Conservation (phyloP, 2,329 filamentous ascomycete genomes). For the Phaeophleospora eucalypticola region DNA sequence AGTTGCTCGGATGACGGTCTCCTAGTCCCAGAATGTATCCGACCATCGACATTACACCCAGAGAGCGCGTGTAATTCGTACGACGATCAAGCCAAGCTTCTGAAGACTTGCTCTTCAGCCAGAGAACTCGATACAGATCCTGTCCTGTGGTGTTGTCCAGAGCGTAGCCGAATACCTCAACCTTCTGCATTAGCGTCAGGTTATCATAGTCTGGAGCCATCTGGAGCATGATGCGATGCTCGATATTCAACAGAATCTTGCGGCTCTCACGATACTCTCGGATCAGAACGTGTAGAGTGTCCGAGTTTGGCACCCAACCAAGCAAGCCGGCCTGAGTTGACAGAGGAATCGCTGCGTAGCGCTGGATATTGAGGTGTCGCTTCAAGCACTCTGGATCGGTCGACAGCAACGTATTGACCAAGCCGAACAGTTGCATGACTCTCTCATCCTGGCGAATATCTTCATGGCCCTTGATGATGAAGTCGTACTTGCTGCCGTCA, state of each 20-base stretch:
- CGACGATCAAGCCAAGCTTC: constrained; percentile 96
- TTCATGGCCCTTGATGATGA: constrained; percentile 96
- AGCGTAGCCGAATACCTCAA: constrained; percentile 98
- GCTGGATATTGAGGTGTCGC: constrained; percentile 91
- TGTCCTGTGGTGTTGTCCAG: constrained; percentile 99
- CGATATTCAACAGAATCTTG: constrained; percentile 97
- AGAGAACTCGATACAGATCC: constrained; percentile 94
- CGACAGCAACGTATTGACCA: constrained; percentile 90
- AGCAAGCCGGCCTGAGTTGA: constrained; percentile 94
- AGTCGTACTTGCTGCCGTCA: constrained; percentile 82
- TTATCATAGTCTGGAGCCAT: constrained; percentile 99
- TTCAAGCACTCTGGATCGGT: constrained; percentile 97
- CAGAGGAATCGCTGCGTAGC: constrained; percentile 92
- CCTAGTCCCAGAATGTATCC: constrained; percentile 96
- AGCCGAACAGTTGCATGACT: constrained; percentile 98
- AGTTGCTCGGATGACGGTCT: constrained; percentile 93
- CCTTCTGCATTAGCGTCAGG: constrained; percentile 98
- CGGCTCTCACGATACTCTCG: constrained; percentile 94
- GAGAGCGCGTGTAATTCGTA: constrained; percentile 96
- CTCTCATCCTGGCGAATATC: constrained; percentile 98
- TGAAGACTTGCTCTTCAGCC: constrained; percentile 97
- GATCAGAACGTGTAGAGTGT: constrained; percentile 94
- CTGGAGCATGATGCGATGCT: constrained; percentile 99
- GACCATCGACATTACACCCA: constrained; percentile 99
- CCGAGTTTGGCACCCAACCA: constrained; percentile 95